Base-by-base conservation (phyloP, 164 flowering plant species). In the Vitis rotundifolia region DNA sequence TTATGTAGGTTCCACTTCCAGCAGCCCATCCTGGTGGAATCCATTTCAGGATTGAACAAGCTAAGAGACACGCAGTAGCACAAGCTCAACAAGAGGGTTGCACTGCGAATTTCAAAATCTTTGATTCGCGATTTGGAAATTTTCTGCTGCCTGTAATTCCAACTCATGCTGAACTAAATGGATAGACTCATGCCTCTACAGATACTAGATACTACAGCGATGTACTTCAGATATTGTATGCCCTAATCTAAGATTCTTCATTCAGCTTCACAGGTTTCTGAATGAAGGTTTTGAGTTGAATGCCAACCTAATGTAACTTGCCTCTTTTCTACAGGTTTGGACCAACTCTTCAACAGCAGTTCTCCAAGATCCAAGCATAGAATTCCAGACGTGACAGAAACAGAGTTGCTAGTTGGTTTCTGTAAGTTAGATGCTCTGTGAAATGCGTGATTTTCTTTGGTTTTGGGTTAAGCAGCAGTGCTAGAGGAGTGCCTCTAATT, bases 101-200 rank as follows among this genome's bases (percentile, higher is more conserved):
- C 75, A 84, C 73, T 0, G 91, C 85, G 3, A 86, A 79, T 59
- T 90, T 71, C 64, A 81, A 61, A 64, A 74, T 82, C 60, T 81
- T 82, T 58, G 91, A 88, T 76, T 90, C 94, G 9, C 82, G 73
- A 11, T 87, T 67, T 72, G 88, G 88, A 22, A 90, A 88, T 71
- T 87, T 76, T 78, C 84, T 87, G 18, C 69, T 90, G 52, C 92
- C 91, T 31, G 86, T 76, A 5, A 71, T 90, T 79, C 92, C 92
- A 57, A 76, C 82, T 49, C 72, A 74, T 14, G 73, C 79, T 29
- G 91, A 88, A 26, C 79, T 88, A 31, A 54, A 68, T 47, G 68
- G 71, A 67, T 85, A 74, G 69, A 57, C 19, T 57, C 29, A 19
- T 57, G 11, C 19, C 9, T 9, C 14, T 57, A 29, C 11, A 13